Base-by-base conservation (phyloP, 169 alveolate genomes). In the Babesia sp. region DNA sequence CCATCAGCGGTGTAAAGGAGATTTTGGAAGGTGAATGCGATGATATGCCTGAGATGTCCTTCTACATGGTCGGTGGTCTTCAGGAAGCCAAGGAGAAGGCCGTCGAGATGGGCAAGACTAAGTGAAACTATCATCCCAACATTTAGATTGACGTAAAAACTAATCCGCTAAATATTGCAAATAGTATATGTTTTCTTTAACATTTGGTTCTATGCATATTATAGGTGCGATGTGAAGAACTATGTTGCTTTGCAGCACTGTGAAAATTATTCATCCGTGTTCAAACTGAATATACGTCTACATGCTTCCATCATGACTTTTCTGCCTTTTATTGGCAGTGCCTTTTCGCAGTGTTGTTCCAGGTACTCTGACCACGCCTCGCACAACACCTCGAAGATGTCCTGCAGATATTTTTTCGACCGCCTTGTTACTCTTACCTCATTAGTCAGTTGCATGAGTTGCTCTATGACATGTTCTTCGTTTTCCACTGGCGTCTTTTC, bases 11-110 rank as follows among this genome's bases (percentile, higher is more conserved):
- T 39, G 84, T 90, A 71, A 51, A 84, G 57, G 98, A 93, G 37
- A 91, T 97, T 29, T 85, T 97, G 22, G 91, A 85, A 31, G 99
- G 99, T 36, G 91, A 94, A 59, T 96, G 98, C 73, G 99, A 97
- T 71, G 98, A 96, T 61, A 85, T 93, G 54, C 98, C 99, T 33
- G 99, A 97, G 86, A 87, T 93, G 88, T 97, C 99, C 50, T 97
- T 97, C 93, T 96, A 96, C 80, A 96, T 97, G 99, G 94, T 92
- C 68, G 99, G 99, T 33, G 96, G 91, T 45, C 78, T 97, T 56
- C 93, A 96, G 48, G 98, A 95, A 61, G 97, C 95, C 39, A 74
- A 85, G 59, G 97, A 92, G 71, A 92, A 91, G 77, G 98, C 96
- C 0, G 75, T 82, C 0, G 90, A 89, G 51, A 84, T 91, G 92